Percentiles rank a stretch among this genome's conserved stretches.
Evolutionary conservation across 371 early-diverging fungal species (phyloP).

Genomic region (Apophysomyces elegans): DNA sequence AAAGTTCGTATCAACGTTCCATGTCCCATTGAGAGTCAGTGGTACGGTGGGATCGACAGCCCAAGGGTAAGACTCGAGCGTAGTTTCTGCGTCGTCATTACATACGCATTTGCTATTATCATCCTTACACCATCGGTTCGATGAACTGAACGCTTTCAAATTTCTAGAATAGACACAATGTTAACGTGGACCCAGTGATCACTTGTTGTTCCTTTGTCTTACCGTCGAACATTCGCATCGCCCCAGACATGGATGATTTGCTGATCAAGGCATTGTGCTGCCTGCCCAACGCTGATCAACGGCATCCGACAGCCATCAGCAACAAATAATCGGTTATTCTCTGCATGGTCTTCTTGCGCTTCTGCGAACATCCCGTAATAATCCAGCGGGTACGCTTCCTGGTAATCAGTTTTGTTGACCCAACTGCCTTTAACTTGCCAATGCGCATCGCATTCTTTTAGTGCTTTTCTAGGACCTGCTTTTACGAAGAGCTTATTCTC

Average conservation of each 20-base stretch:
- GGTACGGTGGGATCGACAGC: conserved; percentile 33
- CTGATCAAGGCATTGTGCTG: conserved; percentile 34
- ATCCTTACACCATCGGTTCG: conserved; percentile 39
- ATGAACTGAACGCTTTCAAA: conserved; percentile 36
- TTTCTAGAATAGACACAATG: conserved; percentile 24
- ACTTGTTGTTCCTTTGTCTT: background rate
- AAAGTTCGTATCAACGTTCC: conserved; percentile 35
- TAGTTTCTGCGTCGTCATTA: conserved; percentile 34
- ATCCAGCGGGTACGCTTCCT: conserved; percentile 23
- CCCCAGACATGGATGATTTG: conserved; percentile 46
- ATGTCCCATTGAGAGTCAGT: conserved; percentile 32
- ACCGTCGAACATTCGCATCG: conserved; percentile 43
- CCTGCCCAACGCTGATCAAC: conserved; percentile 41
- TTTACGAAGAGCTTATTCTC: conserved; percentile 35
- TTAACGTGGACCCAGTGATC: background rate
- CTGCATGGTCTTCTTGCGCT: conserved; percentile 34
- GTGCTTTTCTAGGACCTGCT: background rate
- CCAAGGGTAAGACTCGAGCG: conserved; percentile 31
- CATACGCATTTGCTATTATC: conserved; percentile 23
- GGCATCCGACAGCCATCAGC: conserved; percentile 40
- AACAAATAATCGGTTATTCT: conserved; percentile 33
- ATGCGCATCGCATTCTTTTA: conserved; percentile 21
- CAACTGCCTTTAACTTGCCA: conserved; percentile 28
- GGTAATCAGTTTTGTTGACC: conserved; percentile 32
- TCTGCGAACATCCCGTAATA: conserved; percentile 44